Conservation (phyloP, 305 asterid species). For the Solanum hybrid region DNA sequence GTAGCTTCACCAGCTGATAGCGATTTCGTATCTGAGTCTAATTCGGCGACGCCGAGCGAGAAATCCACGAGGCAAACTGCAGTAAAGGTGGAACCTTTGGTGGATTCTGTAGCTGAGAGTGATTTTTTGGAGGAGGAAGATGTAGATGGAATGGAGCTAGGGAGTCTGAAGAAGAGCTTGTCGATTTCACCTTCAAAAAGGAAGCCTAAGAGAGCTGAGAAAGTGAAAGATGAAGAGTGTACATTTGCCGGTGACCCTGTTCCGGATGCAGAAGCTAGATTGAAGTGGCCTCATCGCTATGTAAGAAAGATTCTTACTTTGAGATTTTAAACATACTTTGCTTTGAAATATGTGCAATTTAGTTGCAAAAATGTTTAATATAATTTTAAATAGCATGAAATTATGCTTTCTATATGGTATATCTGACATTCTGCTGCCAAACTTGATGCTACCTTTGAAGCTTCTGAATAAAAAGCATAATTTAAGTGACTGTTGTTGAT, state of each 20-base stretch:
- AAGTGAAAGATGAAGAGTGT: background rate
- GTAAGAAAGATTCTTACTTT: background rate
- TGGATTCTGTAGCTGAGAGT: background rate
- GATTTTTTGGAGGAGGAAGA: background rate
- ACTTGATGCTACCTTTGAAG: background rate
- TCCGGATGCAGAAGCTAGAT: background rate
- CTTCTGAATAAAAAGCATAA: background rate
- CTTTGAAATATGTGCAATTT: background rate
- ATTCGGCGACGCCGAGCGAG: background rate
- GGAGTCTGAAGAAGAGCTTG: background rate
- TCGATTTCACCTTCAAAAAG: background rate
- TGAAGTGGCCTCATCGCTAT: conserved; percentile 8
- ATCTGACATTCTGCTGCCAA: background rate
- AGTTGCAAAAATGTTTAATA: no score
- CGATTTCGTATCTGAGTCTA: background rate
- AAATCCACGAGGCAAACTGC: background rate
- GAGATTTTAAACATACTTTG: background rate
- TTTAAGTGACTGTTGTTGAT: background rate
- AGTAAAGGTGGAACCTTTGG: background rate
- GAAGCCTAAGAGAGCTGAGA: background rate
- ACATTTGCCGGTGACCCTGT: background rate
- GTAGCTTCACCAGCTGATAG: background rate
- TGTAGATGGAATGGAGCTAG: background rate
- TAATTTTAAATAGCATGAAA: background rate
- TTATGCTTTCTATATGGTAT: background rate